phyloP scores from a whole-genome alignment of 306 rosid genomes.

The Cicer cuneatum region DNA sequence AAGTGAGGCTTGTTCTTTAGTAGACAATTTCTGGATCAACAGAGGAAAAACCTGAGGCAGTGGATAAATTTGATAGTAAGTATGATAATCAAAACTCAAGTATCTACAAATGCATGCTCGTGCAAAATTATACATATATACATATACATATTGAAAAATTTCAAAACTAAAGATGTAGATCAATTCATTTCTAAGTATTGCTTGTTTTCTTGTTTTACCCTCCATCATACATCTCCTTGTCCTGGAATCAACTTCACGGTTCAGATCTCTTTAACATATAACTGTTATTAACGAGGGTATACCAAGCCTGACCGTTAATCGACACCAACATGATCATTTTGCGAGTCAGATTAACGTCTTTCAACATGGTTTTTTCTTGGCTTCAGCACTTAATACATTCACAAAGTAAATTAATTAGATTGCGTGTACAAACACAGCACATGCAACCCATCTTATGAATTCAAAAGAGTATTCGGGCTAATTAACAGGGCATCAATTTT shows the following conservation, averaged over 20 bases:
- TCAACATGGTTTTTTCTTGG: neutral
- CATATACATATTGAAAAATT: constrained; percentile 9
- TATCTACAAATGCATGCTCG: constrained; percentile 26
- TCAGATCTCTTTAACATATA: neutral
- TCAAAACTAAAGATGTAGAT: constrained; percentile 13
- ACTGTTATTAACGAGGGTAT: neutral
- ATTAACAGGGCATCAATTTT: constrained; percentile 1
- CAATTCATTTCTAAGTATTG: neutral
- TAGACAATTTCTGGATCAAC: constrained; percentile 69
- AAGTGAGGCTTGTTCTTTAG: constrained; percentile 75
- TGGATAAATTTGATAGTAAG: constrained; percentile 18
- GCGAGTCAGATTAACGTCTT: neutral
- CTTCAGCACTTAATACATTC: neutral
- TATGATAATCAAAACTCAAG: constrained; percentile 29
- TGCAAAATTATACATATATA: neutral
- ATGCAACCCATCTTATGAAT: neutral
- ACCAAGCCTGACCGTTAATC: neutral
- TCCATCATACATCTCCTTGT: constrained; percentile 3
- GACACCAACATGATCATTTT: neutral
- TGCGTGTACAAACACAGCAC: neutral
- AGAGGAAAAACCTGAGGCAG: constrained; percentile 79
- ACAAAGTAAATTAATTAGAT: neutral
- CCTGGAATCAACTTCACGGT: constrained; percentile 8
- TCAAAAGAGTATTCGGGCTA: neutral
- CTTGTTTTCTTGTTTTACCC: constrained; percentile 4